These are phyloP conservation scores for Trypanosoma cruzi DNA, from an alignment of 208 protist species.

Conservation along the genomic window DNA sequence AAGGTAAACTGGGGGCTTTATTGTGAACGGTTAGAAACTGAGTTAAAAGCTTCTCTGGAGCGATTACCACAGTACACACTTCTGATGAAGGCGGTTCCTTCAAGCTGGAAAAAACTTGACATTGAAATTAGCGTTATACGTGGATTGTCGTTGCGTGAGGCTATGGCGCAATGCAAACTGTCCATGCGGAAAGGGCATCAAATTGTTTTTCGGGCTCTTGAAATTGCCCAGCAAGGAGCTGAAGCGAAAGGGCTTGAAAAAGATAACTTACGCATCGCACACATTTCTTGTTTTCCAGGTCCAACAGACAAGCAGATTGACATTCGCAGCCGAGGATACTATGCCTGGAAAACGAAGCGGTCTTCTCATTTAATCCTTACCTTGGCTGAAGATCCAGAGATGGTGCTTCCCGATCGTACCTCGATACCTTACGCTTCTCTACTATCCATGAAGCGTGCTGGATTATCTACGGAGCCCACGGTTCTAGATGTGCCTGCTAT, in stretches of 20 bases:
- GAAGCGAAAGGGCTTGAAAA: conserved; percentile 90
- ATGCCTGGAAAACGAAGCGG: conserved; percentile 91
- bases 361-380: conserved; percentile 86
- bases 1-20: conserved; percentile 92
- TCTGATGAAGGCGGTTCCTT: conserved; percentile 85
- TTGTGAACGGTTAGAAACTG: conserved; percentile 85
- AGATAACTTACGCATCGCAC: conserved; percentile 82
- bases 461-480: conserved; percentile 58
- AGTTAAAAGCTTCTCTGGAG: conserved; percentile 81
- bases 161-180: conserved; percentile 91
- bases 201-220: conserved; percentile 79
- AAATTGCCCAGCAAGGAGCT: conserved; percentile 87
- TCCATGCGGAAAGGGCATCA: conserved; percentile 88
- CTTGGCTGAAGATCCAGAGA: conserved; percentile 87
- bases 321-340: conserved; percentile 87
- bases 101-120: conserved; percentile 92
- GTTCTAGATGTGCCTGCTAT: conserved; percentile 89
- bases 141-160: conserved; percentile 88
- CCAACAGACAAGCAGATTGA: conserved; percentile 93
- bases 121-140: conserved; percentile 86
- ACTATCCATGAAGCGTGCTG: conserved; percentile 82
- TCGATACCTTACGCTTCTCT: conserved; percentile 87
- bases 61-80: conserved; percentile 85
- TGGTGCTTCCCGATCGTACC: conserved; percentile 89
- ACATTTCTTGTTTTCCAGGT: conserved; percentile 83